Conservation (phyloP, 2,329 filamentous ascomycete genomes). For the Fusarium sp. region DNA sequence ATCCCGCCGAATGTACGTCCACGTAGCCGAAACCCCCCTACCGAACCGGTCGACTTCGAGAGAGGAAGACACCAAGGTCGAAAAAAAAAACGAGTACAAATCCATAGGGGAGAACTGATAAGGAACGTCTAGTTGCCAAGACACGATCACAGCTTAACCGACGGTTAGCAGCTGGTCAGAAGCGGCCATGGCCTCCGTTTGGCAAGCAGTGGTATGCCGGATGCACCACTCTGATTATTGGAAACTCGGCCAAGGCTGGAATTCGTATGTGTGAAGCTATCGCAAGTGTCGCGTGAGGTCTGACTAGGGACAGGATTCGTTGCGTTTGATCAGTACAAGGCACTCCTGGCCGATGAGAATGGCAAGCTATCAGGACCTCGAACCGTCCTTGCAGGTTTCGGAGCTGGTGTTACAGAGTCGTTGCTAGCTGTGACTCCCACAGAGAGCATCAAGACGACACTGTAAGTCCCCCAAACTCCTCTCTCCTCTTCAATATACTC, state of each 20-base stretch:
- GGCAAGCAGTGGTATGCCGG: constrained; percentile 97
- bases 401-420: constrained; percentile 94
- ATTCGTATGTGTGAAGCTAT: constrained; percentile 73
- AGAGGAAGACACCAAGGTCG: not conserved
- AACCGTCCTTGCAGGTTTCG: constrained; percentile 93
- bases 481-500: not conserved
- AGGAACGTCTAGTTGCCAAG: constrained; percentile 78
- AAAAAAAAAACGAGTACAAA: not conserved
- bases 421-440: constrained; percentile 95
- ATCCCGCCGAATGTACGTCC: constrained; percentile 87
- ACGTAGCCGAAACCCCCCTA: not conserved
- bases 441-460: constrained; percentile 97
- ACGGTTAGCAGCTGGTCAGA: constrained; percentile 82
- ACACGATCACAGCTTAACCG: constrained; percentile 94
- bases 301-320: constrained; percentile 71
- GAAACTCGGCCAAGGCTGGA: constrained; percentile 95
- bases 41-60: constrained; percentile 13
- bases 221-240: constrained; percentile 95
- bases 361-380: constrained; percentile 91
- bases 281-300: not conserved
- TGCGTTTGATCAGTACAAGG: constrained; percentile 95
- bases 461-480: constrained; percentile 62
- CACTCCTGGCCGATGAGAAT: constrained; percentile 81
- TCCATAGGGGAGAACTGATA: constrained; percentile 18
- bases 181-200: constrained; percentile 95